phyloP scores from a whole-genome alignment of 352 stramenopile species.

The Globisporangium iwayamae region DNA sequence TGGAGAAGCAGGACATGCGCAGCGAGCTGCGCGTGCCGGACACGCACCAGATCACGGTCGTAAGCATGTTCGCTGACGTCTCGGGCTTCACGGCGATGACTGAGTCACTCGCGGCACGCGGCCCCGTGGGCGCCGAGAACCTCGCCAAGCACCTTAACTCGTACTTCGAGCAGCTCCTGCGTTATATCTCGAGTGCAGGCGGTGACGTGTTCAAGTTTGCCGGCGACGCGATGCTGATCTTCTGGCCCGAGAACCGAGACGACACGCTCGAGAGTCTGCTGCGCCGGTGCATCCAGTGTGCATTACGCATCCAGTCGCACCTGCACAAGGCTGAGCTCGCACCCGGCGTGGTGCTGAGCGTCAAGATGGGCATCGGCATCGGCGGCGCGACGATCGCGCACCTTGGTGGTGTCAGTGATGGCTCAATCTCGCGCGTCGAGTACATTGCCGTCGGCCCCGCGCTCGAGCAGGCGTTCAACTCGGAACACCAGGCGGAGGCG shows the following conservation, averaged over 20 bases:
- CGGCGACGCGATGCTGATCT: constrained; percentile 94
- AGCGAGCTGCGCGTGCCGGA: constrained; percentile 45
- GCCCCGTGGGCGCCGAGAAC: constrained; percentile 85
- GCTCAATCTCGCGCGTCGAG: constrained; percentile 79
- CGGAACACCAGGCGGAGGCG: constrained; percentile 83
- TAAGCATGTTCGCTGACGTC: constrained; percentile 94
- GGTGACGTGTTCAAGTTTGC: constrained; percentile 95
- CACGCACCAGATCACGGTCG: constrained; percentile 70
- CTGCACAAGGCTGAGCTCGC: constrained; percentile 85
- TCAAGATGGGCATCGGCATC: constrained; percentile 93
- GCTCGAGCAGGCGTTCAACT: constrained; percentile 89
- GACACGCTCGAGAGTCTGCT: constrained; percentile 83
- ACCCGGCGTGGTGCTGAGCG: constrained; percentile 84
- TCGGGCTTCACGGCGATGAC: constrained; percentile 93
- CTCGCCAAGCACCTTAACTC: constrained; percentile 92
- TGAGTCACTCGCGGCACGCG: constrained; percentile 85
- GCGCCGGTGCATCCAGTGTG: constrained; percentile 85
- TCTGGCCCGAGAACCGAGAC: constrained; percentile 91
- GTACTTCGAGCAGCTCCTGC: constrained; percentile 88
- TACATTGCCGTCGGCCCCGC: constrained; percentile 90
- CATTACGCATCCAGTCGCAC: constrained; percentile 87
- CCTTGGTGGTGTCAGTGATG: constrained; percentile 86
- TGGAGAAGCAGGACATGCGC: constrained; percentile 57
- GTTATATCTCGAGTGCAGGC: constrained; percentile 71
- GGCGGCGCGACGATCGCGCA: constrained; percentile 86